These are phyloP conservation scores for Fusarium longipes DNA, from an alignment of 2,329 filamentous ascomycete species.

Conservation along the genomic window DNA sequence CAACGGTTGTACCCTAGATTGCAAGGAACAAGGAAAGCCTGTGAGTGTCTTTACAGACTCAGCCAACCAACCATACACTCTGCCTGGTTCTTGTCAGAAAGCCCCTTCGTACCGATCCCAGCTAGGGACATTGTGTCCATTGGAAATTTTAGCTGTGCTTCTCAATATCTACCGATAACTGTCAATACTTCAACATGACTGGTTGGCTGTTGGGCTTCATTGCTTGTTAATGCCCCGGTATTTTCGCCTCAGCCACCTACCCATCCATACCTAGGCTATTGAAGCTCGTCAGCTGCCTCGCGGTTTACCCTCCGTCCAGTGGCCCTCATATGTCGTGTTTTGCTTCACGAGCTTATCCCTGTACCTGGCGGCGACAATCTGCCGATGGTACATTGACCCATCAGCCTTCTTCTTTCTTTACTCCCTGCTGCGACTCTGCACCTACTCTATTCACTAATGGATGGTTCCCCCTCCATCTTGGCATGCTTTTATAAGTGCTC, in stretches of 20 bases:
- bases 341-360: slow-evolving; percentile 40
- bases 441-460: slow-evolving; percentile 10
- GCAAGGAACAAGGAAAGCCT: slow-evolving; percentile 29
- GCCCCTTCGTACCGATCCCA: slow-evolving; percentile 22
- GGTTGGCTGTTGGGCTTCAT: slow-evolving; percentile 20
- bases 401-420: slow-evolving; percentile 19
- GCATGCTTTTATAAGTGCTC: slow-evolving; percentile 28
- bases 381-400: slow-evolving; percentile 32
- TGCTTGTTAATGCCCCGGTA: slow-evolving; percentile 12
- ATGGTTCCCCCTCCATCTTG: slow-evolving; percentile 15
- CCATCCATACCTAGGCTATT: slow-evolving; percentile 24
- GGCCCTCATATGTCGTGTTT: slow-evolving; percentile 30
- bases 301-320: slow-evolving; percentile 28
- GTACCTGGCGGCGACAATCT: slow-evolving; percentile 14
- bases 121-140: slow-evolving; percentile 16
- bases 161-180: slow-evolving; percentile 10
- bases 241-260: slow-evolving; percentile 4
- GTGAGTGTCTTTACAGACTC: slow-evolving; percentile 9
- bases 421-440: slow-evolving; percentile 16
- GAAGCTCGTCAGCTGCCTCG: slow-evolving; percentile 19
- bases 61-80: slow-evolving; percentile 29
- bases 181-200: slow-evolving; percentile 16
- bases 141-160: slow-evolving; percentile 15
- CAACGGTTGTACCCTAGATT: neutral
- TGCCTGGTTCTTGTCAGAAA: slow-evolving; percentile 6